These are phyloP conservation scores for Phytopythium delawarense DNA, from an alignment of 352 stramenopile genomes.

Conservation along the genomic window DNA sequence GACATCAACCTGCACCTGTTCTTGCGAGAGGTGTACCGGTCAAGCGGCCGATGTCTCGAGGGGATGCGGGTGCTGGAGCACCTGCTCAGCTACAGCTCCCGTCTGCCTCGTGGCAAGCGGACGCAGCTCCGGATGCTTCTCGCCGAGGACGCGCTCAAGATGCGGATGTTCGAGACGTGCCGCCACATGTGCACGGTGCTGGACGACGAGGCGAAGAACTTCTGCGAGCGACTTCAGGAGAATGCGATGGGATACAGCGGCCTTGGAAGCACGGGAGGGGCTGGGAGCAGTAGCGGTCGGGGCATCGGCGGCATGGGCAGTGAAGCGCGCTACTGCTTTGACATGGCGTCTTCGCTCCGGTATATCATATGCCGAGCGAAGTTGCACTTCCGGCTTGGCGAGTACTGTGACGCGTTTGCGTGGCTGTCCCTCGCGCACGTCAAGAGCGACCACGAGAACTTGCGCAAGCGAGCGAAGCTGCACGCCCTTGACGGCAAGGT, in stretches of 20 bases:
- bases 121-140: constrained; percentile 76
- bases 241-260: constrained; percentile 60
- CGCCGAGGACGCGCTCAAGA: constrained; percentile 71
- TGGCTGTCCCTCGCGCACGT: constrained; percentile 77
- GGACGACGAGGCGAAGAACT: constrained; percentile 70
- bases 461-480: constrained; percentile 61
- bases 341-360: constrained; percentile 72
- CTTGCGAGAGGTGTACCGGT: constrained; percentile 73
- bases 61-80: constrained; percentile 77
- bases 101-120: constrained; percentile 72
- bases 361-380: constrained; percentile 71
- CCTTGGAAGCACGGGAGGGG: constrained; percentile 36
- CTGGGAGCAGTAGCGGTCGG: constrained; percentile 54
- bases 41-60: constrained; percentile 75
- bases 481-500: constrained; percentile 64
- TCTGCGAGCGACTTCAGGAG: constrained; percentile 66
- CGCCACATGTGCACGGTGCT: constrained; percentile 70
- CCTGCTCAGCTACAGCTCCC: constrained; percentile 64
- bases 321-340: constrained; percentile 73
- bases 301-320: constrained; percentile 71
- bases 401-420: constrained; percentile 53
- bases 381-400: constrained; percentile 47
- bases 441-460: constrained; percentile 71
- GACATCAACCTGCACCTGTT: constrained; percentile 83
- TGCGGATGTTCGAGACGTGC: constrained; percentile 70